Conservation (phyloP, 1,284 basidiomycete genomes). For the Malassezia yamatoensis region DNA sequence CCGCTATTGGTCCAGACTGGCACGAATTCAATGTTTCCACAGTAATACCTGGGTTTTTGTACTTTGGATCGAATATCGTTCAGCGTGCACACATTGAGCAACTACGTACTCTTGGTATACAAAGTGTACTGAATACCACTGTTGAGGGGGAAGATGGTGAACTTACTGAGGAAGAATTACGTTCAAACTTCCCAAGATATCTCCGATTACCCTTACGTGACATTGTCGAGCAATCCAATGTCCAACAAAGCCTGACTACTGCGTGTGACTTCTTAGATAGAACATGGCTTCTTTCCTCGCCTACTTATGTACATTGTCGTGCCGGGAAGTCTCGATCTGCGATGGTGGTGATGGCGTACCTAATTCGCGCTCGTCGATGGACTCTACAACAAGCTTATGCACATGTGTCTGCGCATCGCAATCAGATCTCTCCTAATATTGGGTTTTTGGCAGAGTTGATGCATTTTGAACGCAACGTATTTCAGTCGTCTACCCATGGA, state of each 20-base stretch:
- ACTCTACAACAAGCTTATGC: slow-evolving; percentile 77
- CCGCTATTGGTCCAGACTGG: background rate
- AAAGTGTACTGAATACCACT: slow-evolving; percentile 80
- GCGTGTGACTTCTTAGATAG: slow-evolving; percentile 81
- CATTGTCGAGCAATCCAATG: slow-evolving; percentile 83
- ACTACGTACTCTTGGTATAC: slow-evolving; percentile 66
- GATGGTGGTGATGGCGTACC: slow-evolving; percentile 91
- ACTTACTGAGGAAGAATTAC: slow-evolving; percentile 13
- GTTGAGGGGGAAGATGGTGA: slow-evolving; percentile 53
- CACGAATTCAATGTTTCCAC: slow-evolving; percentile 28
- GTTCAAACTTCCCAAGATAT: slow-evolving; percentile 62
- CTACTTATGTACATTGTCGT: slow-evolving; percentile 91
- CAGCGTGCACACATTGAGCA: slow-evolving; percentile 62
- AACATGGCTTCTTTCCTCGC: slow-evolving; percentile 71
- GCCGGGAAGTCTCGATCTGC: slow-evolving; percentile 91
- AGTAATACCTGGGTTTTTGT: slow-evolving; percentile 81
- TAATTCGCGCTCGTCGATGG: slow-evolving; percentile 94
- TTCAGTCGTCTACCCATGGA: no score
- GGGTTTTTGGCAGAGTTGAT: slow-evolving; percentile 94
- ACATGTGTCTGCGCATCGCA: slow-evolving; percentile 77
- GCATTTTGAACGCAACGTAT: slow-evolving; percentile 61
- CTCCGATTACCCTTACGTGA: slow-evolving; percentile 81
- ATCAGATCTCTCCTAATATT: slow-evolving; percentile 92
- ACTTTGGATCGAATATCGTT: slow-evolving; percentile 78
- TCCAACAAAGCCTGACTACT: slow-evolving; percentile 68